phyloP scores from a whole-genome alignment of 2,329 filamentous ascomycete genomes.

The Diaporthe sp. region DNA sequence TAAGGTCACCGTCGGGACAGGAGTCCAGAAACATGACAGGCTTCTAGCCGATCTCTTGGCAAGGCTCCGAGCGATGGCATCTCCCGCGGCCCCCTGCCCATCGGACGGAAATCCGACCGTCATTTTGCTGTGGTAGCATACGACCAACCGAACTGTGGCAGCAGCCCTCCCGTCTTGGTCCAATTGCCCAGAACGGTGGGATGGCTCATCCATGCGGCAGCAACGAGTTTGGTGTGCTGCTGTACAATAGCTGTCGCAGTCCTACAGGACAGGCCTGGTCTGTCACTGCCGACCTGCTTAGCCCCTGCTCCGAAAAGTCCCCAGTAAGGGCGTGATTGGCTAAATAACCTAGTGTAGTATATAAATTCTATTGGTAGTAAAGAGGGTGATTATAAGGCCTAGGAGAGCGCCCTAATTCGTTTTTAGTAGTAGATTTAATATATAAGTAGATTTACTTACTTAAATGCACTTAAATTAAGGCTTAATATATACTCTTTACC shows the following conservation, averaged over 20 bases:
- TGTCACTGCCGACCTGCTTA: neutral
- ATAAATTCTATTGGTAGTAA: too few species aligned
- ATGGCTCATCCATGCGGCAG: slow-evolving; percentile 4
- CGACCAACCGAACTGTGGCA: neutral
- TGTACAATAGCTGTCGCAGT: neutral
- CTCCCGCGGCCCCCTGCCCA: neutral
- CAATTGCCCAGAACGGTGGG: neutral
- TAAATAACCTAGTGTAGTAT: too few species aligned
- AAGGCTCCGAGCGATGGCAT: slow-evolving; percentile 8
- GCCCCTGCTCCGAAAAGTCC: neutral
- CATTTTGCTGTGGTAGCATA: neutral
- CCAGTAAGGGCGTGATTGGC: neutral
- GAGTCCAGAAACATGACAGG: slow-evolving; percentile 25
- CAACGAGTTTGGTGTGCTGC: neutral
- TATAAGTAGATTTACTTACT: too few species aligned
- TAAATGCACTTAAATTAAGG: too few species aligned
- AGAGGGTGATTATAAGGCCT: too few species aligned
- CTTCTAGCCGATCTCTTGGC: slow-evolving; percentile 26
- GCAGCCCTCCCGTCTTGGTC: neutral
- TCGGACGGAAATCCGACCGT: slow-evolving; percentile 17
- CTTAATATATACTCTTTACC: too few species aligned
- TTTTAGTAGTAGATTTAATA: too few species aligned
- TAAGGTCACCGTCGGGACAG: neutral
- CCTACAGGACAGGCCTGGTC: neutral
- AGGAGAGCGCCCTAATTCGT: too few species aligned